Evolutionary conservation across 176 grass and related monocot genomes (phyloP).

Genomic region (Alopecurus myosuroides): DNA sequence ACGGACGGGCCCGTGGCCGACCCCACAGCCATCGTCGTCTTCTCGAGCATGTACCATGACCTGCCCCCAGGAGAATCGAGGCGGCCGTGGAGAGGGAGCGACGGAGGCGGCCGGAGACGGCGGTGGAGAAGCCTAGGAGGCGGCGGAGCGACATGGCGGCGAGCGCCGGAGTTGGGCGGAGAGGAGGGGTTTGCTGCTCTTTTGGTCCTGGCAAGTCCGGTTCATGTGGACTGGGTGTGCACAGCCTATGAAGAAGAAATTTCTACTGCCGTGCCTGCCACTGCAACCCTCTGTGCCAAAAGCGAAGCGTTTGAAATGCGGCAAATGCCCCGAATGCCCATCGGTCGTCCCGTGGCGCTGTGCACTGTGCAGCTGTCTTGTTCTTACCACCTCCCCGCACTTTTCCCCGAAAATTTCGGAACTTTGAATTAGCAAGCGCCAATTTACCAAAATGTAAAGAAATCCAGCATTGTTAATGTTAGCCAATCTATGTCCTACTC

Average conservation of each 20-base stretch:
- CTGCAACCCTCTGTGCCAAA: not conserved
- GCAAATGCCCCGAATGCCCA: too few relatives aligned
- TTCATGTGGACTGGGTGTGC: not conserved
- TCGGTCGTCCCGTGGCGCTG: not conserved
- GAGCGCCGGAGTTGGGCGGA: not conserved
- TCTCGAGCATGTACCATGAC: not conserved
- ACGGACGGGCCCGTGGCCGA: not conserved
- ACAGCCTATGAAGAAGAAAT: not conserved
- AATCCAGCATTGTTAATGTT: too few relatives aligned
- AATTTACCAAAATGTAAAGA: too few relatives aligned
- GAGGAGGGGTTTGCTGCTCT: not conserved
- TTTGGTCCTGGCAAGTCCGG: not conserved
- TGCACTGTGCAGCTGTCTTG: not conserved
- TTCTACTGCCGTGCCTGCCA: not conserved
- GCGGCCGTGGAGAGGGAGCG: not conserved
- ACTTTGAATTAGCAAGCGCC: too few relatives aligned
- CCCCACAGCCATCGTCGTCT: not conserved
- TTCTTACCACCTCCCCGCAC: too few relatives aligned
- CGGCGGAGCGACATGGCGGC: not conserved
- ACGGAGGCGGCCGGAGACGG: not conserved
- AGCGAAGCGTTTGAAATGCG: not conserved
- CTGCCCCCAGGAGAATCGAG: not conserved
- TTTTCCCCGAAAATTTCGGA: too few relatives aligned
- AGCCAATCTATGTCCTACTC: too few relatives aligned
- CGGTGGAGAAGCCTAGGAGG: not conserved